Base-by-base conservation (phyloP, 768 basidiomycete species). In the Auricularia sp. region DNA sequence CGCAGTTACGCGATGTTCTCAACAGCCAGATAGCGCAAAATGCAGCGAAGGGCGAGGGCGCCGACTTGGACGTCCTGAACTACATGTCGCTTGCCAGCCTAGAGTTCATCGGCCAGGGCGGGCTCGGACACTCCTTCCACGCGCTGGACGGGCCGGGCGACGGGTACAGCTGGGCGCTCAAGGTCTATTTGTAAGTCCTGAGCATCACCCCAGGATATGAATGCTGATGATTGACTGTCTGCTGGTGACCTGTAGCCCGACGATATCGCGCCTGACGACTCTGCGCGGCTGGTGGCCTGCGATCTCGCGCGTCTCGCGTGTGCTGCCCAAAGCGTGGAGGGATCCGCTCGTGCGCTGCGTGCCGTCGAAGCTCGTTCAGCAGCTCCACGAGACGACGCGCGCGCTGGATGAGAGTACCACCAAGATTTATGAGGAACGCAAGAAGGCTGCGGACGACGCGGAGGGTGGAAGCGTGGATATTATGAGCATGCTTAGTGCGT, bases 51-150 rank as follows among this genome's bases (percentile, higher is more conserved):
- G 54, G 54, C 11, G n/a, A 54, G n/a, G 54, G 29, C n/a, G n/a
- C 54, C 51, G 77, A 79, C 62, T 68, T 79, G 24, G 66, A 79
- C 24, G 10, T 79, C 0, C 68, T 75, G 18, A 71, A 72, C 6
- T 78, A 73, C 74, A 66, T 76, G 56, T 70, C 77, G 21, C 76
- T 81, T 10, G 73, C 77, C 21, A 79, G 81, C 21, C 73, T 83
- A 10, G 81, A 83, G 65, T 71, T 82, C 56, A 77, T 83, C 54
- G 81, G 79, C 3, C 81, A 80, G 71, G 77, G 77, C 21, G 81
- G 82, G 3, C 73, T 83, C 36, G 78, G 78, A 1, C 79, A 81
- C 67, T 80, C 79, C 7, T 82, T 82, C 67, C 79, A 81, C 66
- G 79, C 80, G 2, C 72, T 83, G 3, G 77, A 80, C 58, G 76